Evolutionary conservation across 129 eudicot species (phyloP).

Genomic region (Kitagawia praeruptora): DNA sequence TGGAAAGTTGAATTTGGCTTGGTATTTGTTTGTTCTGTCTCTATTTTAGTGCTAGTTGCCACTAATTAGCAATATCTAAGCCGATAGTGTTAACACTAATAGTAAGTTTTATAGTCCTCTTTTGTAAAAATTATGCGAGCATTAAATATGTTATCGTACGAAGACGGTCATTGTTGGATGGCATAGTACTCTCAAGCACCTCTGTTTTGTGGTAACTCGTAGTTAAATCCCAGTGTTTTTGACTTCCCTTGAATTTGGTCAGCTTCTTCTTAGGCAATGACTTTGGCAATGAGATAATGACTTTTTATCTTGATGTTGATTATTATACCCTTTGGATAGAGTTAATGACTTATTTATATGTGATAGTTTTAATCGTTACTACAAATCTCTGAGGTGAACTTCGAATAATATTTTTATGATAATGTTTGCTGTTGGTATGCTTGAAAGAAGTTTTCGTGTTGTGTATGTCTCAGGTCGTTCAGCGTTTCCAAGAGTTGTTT

Average conservation of each 20-base stretch:
- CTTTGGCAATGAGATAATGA: no score
- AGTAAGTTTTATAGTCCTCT: background rate
- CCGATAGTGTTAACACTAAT: background rate
- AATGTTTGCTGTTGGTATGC: background rate
- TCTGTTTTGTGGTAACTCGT: background rate
- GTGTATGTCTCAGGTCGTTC: conserved; percentile 68
- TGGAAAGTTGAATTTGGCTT: background rate
- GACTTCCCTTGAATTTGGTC: background rate
- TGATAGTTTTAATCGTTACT: background rate
- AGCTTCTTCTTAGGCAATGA: background rate
- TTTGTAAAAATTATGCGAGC: no score
- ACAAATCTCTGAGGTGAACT: background rate
- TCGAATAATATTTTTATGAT: background rate
- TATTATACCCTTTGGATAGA: no score
- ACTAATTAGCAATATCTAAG: background rate
- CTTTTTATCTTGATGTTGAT: no score
- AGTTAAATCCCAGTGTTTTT: background rate
- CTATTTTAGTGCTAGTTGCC: background rate
- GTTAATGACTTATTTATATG: no score
- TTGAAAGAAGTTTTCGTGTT: background rate
- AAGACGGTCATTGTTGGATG: no score
- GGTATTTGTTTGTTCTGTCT: background rate
- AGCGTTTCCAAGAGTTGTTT: conserved; percentile 95
- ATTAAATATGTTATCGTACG: no score
- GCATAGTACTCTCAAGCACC: background rate